Base-by-base conservation (phyloP, 2,329 filamentous ascomycete genomes). In the Ceratocystis harringtonii region DNA sequence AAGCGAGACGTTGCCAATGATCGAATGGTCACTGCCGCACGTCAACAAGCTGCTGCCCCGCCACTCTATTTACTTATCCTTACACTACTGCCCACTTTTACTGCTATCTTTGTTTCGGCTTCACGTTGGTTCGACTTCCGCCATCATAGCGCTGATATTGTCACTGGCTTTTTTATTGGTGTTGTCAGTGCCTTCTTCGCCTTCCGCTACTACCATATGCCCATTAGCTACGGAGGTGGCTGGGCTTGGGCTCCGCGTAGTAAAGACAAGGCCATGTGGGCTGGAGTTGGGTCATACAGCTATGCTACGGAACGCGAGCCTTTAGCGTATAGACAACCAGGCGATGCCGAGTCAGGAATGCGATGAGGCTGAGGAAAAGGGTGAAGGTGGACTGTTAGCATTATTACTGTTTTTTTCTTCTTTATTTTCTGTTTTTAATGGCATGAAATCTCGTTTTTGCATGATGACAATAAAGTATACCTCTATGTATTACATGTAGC, bases 141-240 rank as follows among this genome's bases (percentile, higher is more conserved):
- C 48, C 92, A 97, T 74, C 89, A 92, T 73, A 91, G 87, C n/a
- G 92, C 96, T 73, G 92, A 97, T 69, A 89, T 96, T 69, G 76
- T 96, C 1, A 90, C 88, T 68, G 92, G 92, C n/a, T 88, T 86
- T 65, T 69, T 88, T 12, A 87, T 96, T 68, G 92, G 92, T 7
- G 80, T 86, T 15, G 75, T 85, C 57, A 83, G 83, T 45, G 83
- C 89, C 22, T 85, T 86, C 73, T 84, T 92, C 70, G 82, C 86
- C 2, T 96, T 96, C 77, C 81, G 88, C 28, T 90, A 87, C 77
- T 96, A 96, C 72, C 90, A 96, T 28, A 52, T 69, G 52, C 68
- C 68, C 17, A 64, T 69, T 8, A 79, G 78, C 22, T 80, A 81
- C n/a, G 90, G 90, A 5, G 88, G 87, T 1, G 92, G 92, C 15